Percentiles rank a stretch among this genome's conserved stretches.
Evolutionary conservation across 495 filamentous ascomycete genomes (phyloP).

Genomic region (Pyrenula aspistea): DNA sequence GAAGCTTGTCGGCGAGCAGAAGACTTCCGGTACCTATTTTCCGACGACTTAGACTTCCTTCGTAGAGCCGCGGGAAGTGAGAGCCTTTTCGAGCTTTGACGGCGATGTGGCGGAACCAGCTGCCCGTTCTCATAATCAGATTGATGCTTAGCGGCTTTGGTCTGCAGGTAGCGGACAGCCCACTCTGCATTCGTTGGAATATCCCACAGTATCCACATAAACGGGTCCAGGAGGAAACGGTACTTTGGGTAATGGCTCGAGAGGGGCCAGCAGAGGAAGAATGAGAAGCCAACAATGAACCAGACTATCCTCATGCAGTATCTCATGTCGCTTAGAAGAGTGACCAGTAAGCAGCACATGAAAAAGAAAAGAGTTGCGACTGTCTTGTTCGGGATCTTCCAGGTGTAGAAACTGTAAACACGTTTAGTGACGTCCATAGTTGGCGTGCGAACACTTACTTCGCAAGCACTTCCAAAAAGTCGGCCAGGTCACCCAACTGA

Average conservation of each 20-base stretch:
- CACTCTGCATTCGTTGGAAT: constrained; percentile 18
- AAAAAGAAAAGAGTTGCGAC: constrained; percentile 21
- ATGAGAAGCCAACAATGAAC: constrained; percentile 22
- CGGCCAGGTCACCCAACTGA: constrained; percentile 30
- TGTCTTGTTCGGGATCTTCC: constrained; percentile 23
- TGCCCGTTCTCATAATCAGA: background rate
- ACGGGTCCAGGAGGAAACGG: constrained; percentile 24
- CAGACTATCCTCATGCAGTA: constrained; percentile 26
- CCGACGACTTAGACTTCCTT: background rate
- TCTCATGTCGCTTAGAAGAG: constrained; percentile 14
- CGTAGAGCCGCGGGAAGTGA: background rate
- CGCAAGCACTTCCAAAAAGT: constrained; percentile 23
- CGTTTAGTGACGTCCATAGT: background rate
- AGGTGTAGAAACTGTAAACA: constrained; percentile 28
- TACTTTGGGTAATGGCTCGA: constrained; percentile 27
- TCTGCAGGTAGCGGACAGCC: background rate
- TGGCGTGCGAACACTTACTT: constrained; percentile 15
- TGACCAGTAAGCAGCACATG: constrained; percentile 15
- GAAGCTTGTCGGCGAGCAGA: background rate
- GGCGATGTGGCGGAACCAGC: background rate
- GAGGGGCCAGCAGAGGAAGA: constrained; percentile 31
- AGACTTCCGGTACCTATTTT: background rate
- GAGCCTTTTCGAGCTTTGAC: background rate
- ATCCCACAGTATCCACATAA: constrained; percentile 32
- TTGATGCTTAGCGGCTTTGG: background rate